These are phyloP conservation scores for sorghum (Sorghum bicolor) DNA, from an alignment of 176 grass and related monocot species.

Conservation along the genomic window DNA sequence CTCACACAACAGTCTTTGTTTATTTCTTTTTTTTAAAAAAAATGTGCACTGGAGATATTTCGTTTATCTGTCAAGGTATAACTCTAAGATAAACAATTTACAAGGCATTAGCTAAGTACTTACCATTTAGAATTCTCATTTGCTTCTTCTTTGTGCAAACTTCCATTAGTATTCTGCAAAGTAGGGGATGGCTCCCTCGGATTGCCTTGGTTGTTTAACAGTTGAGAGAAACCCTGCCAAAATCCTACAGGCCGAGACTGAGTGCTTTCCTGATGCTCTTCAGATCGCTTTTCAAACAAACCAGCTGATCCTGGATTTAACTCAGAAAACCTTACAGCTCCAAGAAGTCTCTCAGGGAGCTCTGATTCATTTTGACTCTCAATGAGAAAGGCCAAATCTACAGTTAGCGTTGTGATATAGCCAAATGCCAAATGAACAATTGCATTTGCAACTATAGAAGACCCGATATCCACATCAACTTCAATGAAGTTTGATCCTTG, in stretches of 20 bases:
- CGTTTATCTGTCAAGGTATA: background rate
- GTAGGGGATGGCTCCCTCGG: constrained; percentile 20
- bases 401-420: constrained; percentile 67
- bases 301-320: constrained; percentile 68
- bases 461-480: constrained; percentile 93
- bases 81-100: background rate
- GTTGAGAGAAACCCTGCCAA: constrained; percentile 70
- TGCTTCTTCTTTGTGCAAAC: constrained; percentile 36
- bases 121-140: constrained; percentile 50
- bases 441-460: constrained; percentile 92
- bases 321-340: constrained; percentile 79
- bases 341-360: constrained; percentile 83
- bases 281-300: constrained; percentile 48
- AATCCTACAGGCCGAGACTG: constrained; percentile 43
- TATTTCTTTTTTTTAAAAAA: background rate
- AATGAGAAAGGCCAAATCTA: constrained; percentile 90
- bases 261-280: constrained; percentile 44
- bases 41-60: background rate
- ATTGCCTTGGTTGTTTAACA: constrained; percentile 57
- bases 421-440: constrained; percentile 96
- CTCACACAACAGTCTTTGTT: background rate
- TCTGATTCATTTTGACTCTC: constrained; percentile 89
- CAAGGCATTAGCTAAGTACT: constrained; percentile 28
- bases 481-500: constrained; percentile 78
- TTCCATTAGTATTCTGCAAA: constrained; percentile 51